phyloP scores from a whole-genome alignment of 371 early-diverging fungal species.

The Mortierella sp. region DNA sequence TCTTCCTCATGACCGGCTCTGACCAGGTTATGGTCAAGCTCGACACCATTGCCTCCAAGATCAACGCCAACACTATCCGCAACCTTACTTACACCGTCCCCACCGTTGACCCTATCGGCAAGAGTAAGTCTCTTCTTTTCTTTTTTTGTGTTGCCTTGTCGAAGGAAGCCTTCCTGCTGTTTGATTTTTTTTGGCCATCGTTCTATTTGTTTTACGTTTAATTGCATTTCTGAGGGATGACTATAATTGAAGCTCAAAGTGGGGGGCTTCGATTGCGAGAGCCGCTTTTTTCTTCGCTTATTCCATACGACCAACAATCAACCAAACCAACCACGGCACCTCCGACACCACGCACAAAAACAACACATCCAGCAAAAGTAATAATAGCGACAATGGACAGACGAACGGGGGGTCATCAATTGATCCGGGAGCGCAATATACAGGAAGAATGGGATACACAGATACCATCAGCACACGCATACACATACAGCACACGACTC shows the following conservation, averaged over 20 bases:
- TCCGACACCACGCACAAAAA: background rate
- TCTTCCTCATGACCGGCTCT: conserved; percentile 48
- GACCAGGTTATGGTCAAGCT: conserved; percentile 30
- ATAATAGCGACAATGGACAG: background rate
- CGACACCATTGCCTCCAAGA: conserved; percentile 21
- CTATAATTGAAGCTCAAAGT: background rate
- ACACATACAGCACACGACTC: background rate
- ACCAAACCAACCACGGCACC: background rate
- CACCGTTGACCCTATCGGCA: conserved; percentile 40
- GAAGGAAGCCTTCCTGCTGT: background rate
- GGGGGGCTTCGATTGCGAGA: background rate
- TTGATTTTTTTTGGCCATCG: background rate
- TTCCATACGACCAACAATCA: too few species aligned
- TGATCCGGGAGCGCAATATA: background rate
- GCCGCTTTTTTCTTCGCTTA: background rate
- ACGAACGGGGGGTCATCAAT: background rate
- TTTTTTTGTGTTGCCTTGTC: background rate
- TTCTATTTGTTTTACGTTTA: background rate
- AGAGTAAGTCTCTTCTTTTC: conserved; percentile 36
- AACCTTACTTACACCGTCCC: conserved; percentile 33
- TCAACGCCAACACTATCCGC: conserved; percentile 11
- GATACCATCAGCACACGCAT: background rate
- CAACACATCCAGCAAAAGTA: background rate
- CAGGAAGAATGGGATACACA: background rate
- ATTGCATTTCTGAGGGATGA: background rate